These are phyloP conservation scores for Mrakia frigida DNA, from an alignment of 768 basidiomycete genomes.

Conservation along the genomic window DNA sequence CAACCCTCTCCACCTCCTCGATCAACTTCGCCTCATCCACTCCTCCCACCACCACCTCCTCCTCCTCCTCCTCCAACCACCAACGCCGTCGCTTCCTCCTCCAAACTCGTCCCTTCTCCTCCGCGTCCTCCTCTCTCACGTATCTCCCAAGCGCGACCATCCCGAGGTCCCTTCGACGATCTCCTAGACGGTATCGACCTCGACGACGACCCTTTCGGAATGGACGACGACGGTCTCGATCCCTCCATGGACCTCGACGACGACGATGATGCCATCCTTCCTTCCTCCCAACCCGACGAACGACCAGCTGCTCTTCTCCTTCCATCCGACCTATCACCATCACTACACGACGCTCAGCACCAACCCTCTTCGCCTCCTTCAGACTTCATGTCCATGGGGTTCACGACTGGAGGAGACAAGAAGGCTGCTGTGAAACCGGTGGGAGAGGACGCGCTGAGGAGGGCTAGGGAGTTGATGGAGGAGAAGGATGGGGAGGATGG, in stretches of 20 bases:
- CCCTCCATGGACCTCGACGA: background rate
- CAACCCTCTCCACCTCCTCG: too few species aligned
- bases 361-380: background rate
- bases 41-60: background rate
- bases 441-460: conserved; percentile 3
- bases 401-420: conserved; percentile 2
- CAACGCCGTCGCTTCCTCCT: conserved; percentile 14
- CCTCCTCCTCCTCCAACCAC: background rate
- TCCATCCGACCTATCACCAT: too few species aligned
- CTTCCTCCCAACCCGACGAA: conserved; percentile 12
- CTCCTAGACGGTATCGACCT: conserved; percentile 6
- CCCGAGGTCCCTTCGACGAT: background rate
- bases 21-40: background rate
- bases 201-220: conserved; percentile 1
- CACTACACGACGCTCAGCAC: background rate
- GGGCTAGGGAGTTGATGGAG: background rate
- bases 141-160: background rate
- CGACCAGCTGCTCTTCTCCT: conserved; percentile 2
- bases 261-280: background rate
- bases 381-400: conserved; percentile 9
- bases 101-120: background rate
- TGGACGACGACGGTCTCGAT: background rate
- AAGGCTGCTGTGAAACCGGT: conserved; percentile 1
- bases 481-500: background rate
- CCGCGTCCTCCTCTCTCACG: background rate